phyloP scores from a whole-genome alignment of 1,139 yeast genomes.

The Wickerhamomyces sp. region DNA sequence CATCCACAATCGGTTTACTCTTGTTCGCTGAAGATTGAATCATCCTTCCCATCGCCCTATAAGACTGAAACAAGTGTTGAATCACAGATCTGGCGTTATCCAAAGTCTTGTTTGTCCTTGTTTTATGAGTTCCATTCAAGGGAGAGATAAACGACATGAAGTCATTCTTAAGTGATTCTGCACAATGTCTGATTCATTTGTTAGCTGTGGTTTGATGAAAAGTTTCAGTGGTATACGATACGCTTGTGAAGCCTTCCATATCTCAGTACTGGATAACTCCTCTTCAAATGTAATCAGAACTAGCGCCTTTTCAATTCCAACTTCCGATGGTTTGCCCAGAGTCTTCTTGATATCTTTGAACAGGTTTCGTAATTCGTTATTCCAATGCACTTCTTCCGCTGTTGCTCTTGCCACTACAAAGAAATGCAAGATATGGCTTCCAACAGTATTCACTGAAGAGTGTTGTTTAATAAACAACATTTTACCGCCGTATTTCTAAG shows the following conservation, averaged over 20 bases:
- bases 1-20: not conserved
- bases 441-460: not conserved
- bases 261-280: not conserved
- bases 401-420: not conserved
- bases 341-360: not conserved
- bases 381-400: not conserved
- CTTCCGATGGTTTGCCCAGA: too few relatives aligned
- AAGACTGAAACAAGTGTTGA: slow-evolving; percentile 5
- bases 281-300: not conserved
- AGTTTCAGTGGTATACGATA: not conserved
- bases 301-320: not conserved
- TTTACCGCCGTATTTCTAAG: not conserved
- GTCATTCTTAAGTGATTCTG: not conserved
- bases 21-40: not conserved
- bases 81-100: slow-evolving; percentile 1
- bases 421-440: not conserved
- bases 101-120: not conserved
- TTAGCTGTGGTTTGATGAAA: not conserved
- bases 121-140: not conserved
- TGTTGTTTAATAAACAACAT: not conserved
- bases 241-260: not conserved
- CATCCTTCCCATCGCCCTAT: slow-evolving; percentile 6
- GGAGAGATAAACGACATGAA: not conserved
- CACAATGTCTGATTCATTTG: not conserved
- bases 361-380: not conserved